phyloP scores from a whole-genome alignment of 2,329 filamentous ascomycete species.

The Sordariomycetes sp. region DNA sequence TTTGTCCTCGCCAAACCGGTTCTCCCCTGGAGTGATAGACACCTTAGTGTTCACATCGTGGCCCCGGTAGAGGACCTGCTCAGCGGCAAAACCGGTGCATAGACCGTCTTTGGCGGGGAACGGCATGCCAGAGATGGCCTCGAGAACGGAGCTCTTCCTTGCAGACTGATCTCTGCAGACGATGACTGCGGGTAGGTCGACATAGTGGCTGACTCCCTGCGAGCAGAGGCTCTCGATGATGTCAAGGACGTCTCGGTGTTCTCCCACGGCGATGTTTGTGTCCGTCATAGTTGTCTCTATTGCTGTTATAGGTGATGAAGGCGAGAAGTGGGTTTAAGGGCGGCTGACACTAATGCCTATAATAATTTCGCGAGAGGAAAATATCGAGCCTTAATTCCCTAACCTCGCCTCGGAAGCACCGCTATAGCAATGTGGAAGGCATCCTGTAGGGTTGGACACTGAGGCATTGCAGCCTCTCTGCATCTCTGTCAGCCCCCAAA shows the following conservation, averaged over 20 bases:
- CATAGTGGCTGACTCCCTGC: constrained; percentile 8
- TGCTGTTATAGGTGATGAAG: not conserved
- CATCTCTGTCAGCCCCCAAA: not conserved
- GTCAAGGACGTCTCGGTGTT: constrained; percentile 9
- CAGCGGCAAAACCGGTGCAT: constrained; percentile 13
- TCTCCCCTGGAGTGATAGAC: constrained; percentile 15
- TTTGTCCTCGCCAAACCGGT: constrained; percentile 15
- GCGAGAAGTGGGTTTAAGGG: not conserved
- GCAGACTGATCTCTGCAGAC: constrained; percentile 14
- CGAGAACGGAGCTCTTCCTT: constrained; percentile 14
- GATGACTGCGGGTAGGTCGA: constrained; percentile 11
- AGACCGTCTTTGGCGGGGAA: constrained; percentile 12
- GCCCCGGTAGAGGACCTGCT: constrained; percentile 12
- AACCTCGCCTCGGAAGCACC: not conserved
- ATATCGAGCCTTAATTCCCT: constrained; percentile 1
- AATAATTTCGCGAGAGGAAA: not conserved
- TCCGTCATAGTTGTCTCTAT: not conserved
- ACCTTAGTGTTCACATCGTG: not conserved
- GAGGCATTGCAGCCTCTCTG: constrained; percentile 7
- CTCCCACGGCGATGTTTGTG: constrained; percentile 24
- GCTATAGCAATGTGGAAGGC: constrained; percentile 7
- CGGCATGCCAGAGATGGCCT: constrained; percentile 12
- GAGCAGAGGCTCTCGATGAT: constrained; percentile 9
- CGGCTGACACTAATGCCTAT: not conserved
- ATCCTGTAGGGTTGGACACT: constrained; percentile 9